Evolutionary conservation across 2,329 filamentous ascomycete genomes (phyloP).

Genomic region (Fusarium sp.): DNA sequence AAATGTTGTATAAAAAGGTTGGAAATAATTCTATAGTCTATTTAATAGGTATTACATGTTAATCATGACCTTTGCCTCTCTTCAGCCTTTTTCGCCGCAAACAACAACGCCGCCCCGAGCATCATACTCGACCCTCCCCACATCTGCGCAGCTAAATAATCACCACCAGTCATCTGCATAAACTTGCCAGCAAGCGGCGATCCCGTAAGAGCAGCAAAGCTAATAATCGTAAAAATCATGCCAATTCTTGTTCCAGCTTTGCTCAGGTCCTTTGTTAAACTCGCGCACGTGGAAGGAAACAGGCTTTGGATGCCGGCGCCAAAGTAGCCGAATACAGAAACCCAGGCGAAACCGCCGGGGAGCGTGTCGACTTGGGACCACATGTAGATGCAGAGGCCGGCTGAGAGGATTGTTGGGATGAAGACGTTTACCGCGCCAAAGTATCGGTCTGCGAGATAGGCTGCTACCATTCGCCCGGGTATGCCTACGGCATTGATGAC

Average conservation of each 20-base stretch:
- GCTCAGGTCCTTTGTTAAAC: conserved; percentile 62
- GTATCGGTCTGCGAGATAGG: conserved; percentile 63
- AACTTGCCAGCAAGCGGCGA: conserved; percentile 65
- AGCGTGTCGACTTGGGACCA: conserved; percentile 63
- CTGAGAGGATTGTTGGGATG: conserved; percentile 60
- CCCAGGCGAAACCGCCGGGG: conserved; percentile 64
- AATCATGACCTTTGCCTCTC: conserved; percentile 21
- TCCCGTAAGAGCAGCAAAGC: conserved; percentile 63
- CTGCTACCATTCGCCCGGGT: conserved; percentile 64
- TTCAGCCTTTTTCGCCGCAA: conserved; percentile 52
- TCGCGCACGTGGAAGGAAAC: conserved; percentile 64
- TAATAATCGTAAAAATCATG: conserved; percentile 69
- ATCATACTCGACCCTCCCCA: conserved; percentile 60
- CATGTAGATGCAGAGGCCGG: conserved; percentile 56
- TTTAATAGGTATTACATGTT: not conserved
- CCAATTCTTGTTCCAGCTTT: conserved; percentile 68
- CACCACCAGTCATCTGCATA: conserved; percentile 55
- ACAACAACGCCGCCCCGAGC: conserved; percentile 54
- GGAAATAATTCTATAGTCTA: conserved; percentile 1
- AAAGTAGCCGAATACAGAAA: conserved; percentile 71
- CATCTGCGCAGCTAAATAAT: conserved; percentile 61
- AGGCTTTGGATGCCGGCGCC: conserved; percentile 73
- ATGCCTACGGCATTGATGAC: conserved; percentile 69
- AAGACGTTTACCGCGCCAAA: conserved; percentile 67
- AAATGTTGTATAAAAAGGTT: not conserved